Evolutionary conservation across 331 rosid genomes (phyloP).

Genomic region (Quercus phellos): DNA sequence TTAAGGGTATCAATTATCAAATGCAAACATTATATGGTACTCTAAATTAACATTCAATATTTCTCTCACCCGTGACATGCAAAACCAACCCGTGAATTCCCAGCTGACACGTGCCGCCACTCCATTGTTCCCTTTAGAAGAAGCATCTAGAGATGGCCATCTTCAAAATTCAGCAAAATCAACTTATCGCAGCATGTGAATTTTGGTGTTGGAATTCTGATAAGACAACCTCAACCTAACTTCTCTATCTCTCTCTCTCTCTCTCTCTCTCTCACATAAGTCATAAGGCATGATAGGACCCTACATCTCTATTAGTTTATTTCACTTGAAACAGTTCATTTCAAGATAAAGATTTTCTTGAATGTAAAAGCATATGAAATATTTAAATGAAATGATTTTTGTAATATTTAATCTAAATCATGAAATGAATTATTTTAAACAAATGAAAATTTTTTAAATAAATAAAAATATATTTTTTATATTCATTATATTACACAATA

Average conservation of each 20-base stretch:
- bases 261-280: not conserved
- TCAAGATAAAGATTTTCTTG: too few relatives aligned
- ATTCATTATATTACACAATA: too few relatives aligned
- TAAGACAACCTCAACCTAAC: not conserved
- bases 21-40: not conserved
- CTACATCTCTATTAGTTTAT: too few relatives aligned
- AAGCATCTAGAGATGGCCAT: not conserved
- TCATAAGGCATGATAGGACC: too few relatives aligned
- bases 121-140: not conserved
- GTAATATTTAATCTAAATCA: too few relatives aligned
- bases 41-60: not conserved
- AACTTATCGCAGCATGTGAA: slow-evolving; percentile 46
- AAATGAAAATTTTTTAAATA: too few relatives aligned
- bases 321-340: too few relatives aligned
- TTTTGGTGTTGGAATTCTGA: slow-evolving; percentile 18
- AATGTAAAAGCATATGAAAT: too few relatives aligned
- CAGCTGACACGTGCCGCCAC: slow-evolving; percentile 34
- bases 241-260: not conserved
- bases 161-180: slow-evolving; percentile 32
- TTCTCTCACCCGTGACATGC: slow-evolving; percentile 44
- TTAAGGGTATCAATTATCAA: not conserved
- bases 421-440: too few relatives aligned
- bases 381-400: too few relatives aligned
- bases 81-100: slow-evolving; percentile 52
- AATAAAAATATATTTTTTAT: too few relatives aligned